Evolutionary conservation across 345 rosid species (phyloP).

Genomic region (Hypericum perforatum): DNA sequence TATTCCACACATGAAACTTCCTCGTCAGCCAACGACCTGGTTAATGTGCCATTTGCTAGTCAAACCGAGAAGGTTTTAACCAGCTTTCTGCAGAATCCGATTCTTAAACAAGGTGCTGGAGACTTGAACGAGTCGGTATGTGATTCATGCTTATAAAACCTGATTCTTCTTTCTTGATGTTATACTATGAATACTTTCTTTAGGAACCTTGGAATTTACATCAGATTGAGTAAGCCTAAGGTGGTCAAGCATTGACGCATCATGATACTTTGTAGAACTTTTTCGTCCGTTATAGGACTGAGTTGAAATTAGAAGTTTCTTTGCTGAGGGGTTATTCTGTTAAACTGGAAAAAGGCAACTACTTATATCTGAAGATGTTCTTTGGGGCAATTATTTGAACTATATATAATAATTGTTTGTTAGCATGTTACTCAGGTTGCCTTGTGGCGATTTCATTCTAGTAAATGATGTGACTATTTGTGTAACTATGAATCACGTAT

Average conservation of each 20-base stretch:
- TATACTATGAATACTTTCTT: no score
- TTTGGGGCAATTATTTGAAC: no score
- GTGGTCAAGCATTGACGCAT: no score
- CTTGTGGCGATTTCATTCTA: slow-evolving; percentile 1
- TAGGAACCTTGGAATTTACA: no score
- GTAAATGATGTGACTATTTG: slow-evolving; percentile 8
- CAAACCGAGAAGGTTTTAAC: slow-evolving; percentile 71
- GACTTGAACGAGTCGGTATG: slow-evolving; percentile 38
- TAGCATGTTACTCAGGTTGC: neutral
- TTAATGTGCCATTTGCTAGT: slow-evolving; percentile 37
- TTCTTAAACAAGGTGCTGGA: slow-evolving; percentile 43
- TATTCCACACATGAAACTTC: slow-evolving; percentile 20
- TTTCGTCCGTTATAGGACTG: no score
- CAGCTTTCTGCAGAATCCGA: slow-evolving; percentile 55
- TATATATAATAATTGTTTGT: no score
- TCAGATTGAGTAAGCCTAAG: no score
- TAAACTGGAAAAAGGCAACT: no score
- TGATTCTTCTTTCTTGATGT: neutral
- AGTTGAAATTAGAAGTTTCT: no score
- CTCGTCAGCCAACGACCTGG: slow-evolving; percentile 15
- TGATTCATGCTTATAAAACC: neutral
- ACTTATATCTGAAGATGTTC: no score
- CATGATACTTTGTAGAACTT: no score
- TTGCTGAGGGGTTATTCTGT: no score
- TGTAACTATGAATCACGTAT: slow-evolving; percentile 8